Conservation (phyloP, 805 yeast genomes). For the Cyberlindnera veronae region DNA sequence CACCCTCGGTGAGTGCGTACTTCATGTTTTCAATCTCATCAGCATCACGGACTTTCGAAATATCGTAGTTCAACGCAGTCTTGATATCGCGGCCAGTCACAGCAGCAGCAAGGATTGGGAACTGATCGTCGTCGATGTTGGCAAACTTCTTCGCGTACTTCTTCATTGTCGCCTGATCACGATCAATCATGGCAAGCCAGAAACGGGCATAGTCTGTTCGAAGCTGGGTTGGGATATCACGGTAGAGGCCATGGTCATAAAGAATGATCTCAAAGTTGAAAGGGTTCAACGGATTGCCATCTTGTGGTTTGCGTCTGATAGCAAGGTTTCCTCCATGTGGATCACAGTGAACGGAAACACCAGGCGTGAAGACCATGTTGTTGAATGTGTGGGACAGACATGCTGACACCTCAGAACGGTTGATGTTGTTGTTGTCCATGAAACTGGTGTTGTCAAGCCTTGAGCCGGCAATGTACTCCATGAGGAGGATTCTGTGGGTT, state of each 20-base stretch:
- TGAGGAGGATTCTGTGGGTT: constrained; percentile 66
- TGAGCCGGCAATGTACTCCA: constrained; percentile 84
- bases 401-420: constrained; percentile 72
- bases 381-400: constrained; percentile 90
- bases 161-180: constrained; percentile 62
- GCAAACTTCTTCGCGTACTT: constrained; percentile 77
- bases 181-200: constrained; percentile 86
- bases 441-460: constrained; percentile 74
- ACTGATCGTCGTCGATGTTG: constrained; percentile 69
- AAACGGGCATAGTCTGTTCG: constrained; percentile 83
- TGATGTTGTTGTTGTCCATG: constrained; percentile 59
- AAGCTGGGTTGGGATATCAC: constrained; percentile 74
- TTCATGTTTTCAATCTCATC: constrained; percentile 71
- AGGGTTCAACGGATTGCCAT: constrained; percentile 29
- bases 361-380: constrained; percentile 92
- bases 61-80: constrained; percentile 64
- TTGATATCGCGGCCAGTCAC: constrained; percentile 91
- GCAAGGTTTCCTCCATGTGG: constrained; percentile 98
- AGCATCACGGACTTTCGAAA: constrained; percentile 48
- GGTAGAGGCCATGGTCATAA: constrained; percentile 92
- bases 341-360: constrained; percentile 92
- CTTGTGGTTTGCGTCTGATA: constrained; percentile 45
- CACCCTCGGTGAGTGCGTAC: constrained; percentile 53
- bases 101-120: constrained; percentile 86
- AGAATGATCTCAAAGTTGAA: constrained; percentile 88